Base-by-base conservation (phyloP, 148 eudicot genomes). In the Chenopodium suecicum region DNA sequence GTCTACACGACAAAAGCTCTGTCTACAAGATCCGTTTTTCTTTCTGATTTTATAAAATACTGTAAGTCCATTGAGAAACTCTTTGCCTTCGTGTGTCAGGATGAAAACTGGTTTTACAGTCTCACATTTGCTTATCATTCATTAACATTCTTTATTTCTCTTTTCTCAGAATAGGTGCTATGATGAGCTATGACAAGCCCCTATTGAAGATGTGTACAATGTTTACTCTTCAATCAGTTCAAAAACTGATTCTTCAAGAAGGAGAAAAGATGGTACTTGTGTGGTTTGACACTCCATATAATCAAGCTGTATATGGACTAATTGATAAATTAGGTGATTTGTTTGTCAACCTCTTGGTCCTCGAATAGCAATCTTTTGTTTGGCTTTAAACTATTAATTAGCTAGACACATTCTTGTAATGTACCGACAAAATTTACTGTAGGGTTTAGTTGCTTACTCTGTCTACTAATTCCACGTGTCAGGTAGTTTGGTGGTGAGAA, bases 181-280 rank as follows among this genome's bases (percentile, higher is more conserved):
- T 70, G 78, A 83, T 68, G 79, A 83, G 80, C 63, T 89, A 85
- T 70, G 97, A 97, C 85, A 85, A 80, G 81, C 91, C 92, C 65
- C 92, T 97, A 10, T 90, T 86, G 67, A 87, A 87, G 82, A 90
- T 97, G 98, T 94, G 93, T 83, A 86, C 83, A 82, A 68, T 94
- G 75, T 97, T 97, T 86, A 97, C 99, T 27, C 68, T 90, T 74
- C 98, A 97, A 80, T 94, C 98, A 44, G 80, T 94, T 63, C 92
- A 91, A n/a, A 97, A 94, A 80, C 82, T 97, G 85, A 78, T 97
- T 65, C 99, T 97, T 80, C 98, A 97, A 89, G 99, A 97, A 89
- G 99, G 99, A 83, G 99, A 97, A 89, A 97, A 97, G 88, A 77
- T 97, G 90, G 96, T 97, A 64, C 98, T 97, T 89, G 97, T 97